Percentiles rank a stretch among this genome's conserved stretches.
These are phyloP conservation scores for Excoecaria cochinchinensis DNA, from an alignment of 345 rosid species.

Conservation along the genomic window DNA sequence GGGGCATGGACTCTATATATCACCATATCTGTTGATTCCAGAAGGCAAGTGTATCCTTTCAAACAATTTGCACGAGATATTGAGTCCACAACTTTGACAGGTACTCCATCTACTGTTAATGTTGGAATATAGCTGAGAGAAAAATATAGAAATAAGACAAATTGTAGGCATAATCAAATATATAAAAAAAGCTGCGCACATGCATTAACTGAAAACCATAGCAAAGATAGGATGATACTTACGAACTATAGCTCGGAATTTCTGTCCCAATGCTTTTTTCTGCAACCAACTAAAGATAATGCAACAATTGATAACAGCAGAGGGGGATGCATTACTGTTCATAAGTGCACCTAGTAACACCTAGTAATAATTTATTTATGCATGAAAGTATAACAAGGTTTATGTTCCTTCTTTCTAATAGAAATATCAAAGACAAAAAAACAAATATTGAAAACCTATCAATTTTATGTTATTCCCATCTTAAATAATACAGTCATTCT, in stretches of 20 bases:
- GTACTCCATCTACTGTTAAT: constrained; percentile 54
- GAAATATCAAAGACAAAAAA: not conserved
- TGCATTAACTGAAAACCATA: not conserved
- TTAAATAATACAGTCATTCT: not conserved
- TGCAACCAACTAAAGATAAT: constrained; percentile 57
- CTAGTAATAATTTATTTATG: not conserved
- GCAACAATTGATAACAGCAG: constrained; percentile 11
- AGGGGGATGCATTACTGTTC: not conserved
- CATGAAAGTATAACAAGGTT: not conserved
- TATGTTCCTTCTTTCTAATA: not conserved
- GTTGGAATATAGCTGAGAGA: constrained; percentile 55
- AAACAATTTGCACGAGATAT: constrained; percentile 65
- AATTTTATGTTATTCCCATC: not conserved
- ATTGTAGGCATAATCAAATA: not conserved
- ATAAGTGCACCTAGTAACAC: not conserved
- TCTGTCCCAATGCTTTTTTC: constrained; percentile 60
- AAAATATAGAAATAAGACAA: not conserved
- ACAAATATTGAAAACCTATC: not conserved
- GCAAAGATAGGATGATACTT: constrained; percentile 40
- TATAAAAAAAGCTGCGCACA: not conserved
- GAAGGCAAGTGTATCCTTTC: constrained; percentile 60
- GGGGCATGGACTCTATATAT: constrained; percentile 6
- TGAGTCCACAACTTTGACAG: constrained; percentile 59
- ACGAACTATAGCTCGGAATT: constrained; percentile 66
- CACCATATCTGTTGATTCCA: constrained; percentile 60